A percentile compares a stretch with the other conserved stretches of the same genome.
phyloP scores from a whole-genome alignment of 2,329 filamentous ascomycete species.

The Aspergillus ibericus region DNA sequence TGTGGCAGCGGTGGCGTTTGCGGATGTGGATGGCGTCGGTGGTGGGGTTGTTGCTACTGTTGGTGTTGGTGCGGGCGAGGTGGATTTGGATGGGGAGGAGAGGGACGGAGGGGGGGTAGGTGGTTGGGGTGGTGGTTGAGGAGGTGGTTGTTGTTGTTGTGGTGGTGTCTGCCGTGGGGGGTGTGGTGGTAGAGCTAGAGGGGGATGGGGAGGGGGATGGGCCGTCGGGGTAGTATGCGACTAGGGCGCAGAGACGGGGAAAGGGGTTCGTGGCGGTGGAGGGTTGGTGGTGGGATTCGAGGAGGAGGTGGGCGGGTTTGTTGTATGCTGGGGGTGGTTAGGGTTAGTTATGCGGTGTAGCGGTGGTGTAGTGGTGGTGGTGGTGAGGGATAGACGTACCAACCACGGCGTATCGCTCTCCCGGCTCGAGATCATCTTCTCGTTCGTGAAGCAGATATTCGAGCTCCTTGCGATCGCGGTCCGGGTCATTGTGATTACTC shows the following conservation, averaged over 20 bases:
- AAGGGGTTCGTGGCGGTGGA: slow-evolving; percentile 55
- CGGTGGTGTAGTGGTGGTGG: neutral
- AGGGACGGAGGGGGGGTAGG: slow-evolving; percentile 16
- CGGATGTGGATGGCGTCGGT: slow-evolving; percentile 28
- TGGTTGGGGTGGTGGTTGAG: slow-evolving; percentile 28
- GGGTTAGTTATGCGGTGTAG: neutral
- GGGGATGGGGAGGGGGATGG: neutral
- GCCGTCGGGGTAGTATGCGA: slow-evolving; percentile 57
- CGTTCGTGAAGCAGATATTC: slow-evolving; percentile 51
- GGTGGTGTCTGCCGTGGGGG: slow-evolving; percentile 27
- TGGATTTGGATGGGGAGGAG: slow-evolving; percentile 55
- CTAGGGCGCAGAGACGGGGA: slow-evolving; percentile 57
- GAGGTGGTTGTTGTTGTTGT: too few relatives aligned
- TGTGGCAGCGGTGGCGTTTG: slow-evolving; percentile 33
- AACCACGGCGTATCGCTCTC: slow-evolving; percentile 61
- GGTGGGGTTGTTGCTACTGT: slow-evolving; percentile 32
- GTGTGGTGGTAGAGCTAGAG: neutral
- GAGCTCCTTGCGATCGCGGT: slow-evolving; percentile 52
- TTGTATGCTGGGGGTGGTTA: slow-evolving; percentile 54
- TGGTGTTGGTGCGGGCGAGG: slow-evolving; percentile 50
- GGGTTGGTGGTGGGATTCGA: slow-evolving; percentile 43
- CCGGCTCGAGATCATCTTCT: slow-evolving; percentile 54
- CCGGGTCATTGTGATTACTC: slow-evolving; percentile 23
- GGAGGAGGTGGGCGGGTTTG: slow-evolving; percentile 56
- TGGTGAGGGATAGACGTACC: slow-evolving; percentile 43